Base-by-base conservation (phyloP, 257 asterid species). In the Parsonsia alboflavescens region DNA sequence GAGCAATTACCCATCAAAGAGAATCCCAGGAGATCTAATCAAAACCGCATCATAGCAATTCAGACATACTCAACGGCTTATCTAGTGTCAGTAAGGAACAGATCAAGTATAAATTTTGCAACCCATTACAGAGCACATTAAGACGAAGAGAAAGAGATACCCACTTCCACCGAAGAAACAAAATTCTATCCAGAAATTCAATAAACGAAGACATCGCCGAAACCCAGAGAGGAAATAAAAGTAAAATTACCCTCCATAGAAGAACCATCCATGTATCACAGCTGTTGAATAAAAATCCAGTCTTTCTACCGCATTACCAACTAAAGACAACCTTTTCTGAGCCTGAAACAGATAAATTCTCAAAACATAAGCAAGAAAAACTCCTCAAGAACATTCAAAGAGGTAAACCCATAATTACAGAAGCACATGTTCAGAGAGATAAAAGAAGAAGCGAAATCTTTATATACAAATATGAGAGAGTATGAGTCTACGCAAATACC, bases 201-300 rank as follows among this genome's bases (percentile, higher is more conserved):
- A 52, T 70, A 70, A 52, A 42, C 33, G 33, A 12, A 24, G 22
- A 74, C 71, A 71, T 59, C 68, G 64, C 41, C 12, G 17, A 62
- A 48, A 71, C 48, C 68, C 52, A 46, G 57, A 62, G 68, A 28
- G 15, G 39, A 45, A 17, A 71, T 7, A 61, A 53, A 12, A 52
- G 63, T 69, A 73, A 72, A 73, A 73, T 80, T 86, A 86, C 90
- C 90, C 75, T 82, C 86, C 53, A 83, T 79, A 41, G 84, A 84
- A 76, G 85, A 78, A 68, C 70, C 24, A 46, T 80, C 88, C 90
- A 86, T 86, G 69, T 30, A 65, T 36, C 33, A 56, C 36, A 64
- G 64, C 50, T 41, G 61, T 44, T 68, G 41, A 68, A 78, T 46
- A 52, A 71, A 72, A 59, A 71, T 74, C 80, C 80, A 83, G 54